Base-by-base conservation (phyloP, 2,329 filamentous ascomycete species). In the Cladosporium sphaerospermum region DNA sequence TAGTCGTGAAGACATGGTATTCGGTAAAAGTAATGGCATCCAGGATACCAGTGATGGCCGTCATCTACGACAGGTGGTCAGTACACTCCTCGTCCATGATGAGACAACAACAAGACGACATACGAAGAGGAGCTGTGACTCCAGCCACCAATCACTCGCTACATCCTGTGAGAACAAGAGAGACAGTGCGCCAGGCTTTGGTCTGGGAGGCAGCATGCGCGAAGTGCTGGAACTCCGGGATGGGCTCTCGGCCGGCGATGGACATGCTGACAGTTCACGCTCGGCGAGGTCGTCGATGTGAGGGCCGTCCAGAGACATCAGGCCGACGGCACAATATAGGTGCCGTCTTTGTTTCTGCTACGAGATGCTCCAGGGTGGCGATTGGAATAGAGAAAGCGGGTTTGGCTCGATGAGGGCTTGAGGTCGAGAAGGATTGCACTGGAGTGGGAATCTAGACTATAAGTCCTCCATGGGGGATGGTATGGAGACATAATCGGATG, bases 1-100 rank as follows among this genome's bases (percentile, higher is more conserved):
- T 66, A 4, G 61, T 63, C 9, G 61, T 59, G 45, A 64, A 66
- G 32, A 64, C 58, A 40, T 54, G 54, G 53, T 64, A 64, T 37
- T 56, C 60, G 13, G 57, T 59, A 57, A 58, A 64, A n/a, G 63
- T 66, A 55, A 62, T 61, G 16, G 60, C 59, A 41, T 66, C 63
- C 13, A 64, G 58, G 10, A 59, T 53, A 19, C 62, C 63, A 6
- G 63, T 64, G 2, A 57, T 57, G n/a, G 65, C 48, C 6, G 60
- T 64, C 56, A 67, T 51, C 47, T 50, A 9, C 31, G 34, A 14
- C 6, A 2, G 34, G 14, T 14, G 31, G 33, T n/a, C 31, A 19
- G 44, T 9, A 33, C n/a, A 19, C 19, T 28, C 23, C 23, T 28
- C 23, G 23, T 28, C 23, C 7, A 28, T n/a, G 10, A 8, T 39